Evolutionary conservation across 345 rosid genomes (phyloP).

Genomic region (Anastatica hierochuntica): DNA sequence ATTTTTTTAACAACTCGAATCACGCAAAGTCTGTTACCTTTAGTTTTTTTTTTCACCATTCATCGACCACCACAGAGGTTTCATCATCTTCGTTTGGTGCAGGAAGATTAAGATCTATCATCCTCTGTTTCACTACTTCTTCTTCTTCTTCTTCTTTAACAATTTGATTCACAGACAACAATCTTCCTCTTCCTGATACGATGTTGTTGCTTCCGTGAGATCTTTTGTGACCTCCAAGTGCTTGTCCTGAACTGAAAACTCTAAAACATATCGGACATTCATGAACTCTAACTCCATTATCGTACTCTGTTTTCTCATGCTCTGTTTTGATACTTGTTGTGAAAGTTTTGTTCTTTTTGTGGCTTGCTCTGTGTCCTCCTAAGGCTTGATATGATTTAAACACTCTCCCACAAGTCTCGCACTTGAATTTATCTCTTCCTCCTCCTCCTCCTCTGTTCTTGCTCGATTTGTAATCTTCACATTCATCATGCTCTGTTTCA

Average conservation of each 20-base stretch:
- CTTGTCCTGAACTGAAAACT: conserved; percentile 89
- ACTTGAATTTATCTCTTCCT: conserved; percentile 41
- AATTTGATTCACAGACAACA: conserved; percentile 3
- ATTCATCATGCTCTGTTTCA: conserved; percentile 32
- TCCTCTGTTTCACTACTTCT: conserved; percentile 28
- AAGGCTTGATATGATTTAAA: conserved; percentile 89
- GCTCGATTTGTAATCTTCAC: conserved; percentile 29
- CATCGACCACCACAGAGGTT: conserved; percentile 59
- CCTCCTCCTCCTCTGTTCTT: conserved; percentile 21
- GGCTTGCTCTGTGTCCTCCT: conserved; percentile 93
- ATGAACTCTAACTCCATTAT: conserved; percentile 33
- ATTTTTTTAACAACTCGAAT: conserved; percentile 6
- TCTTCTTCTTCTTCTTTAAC: conserved; percentile 8
- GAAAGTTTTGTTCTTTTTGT: conserved; percentile 47
- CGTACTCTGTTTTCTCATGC: conserved; percentile 30
- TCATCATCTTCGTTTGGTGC: conserved; percentile 61
- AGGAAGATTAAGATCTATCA: conserved; percentile 89
- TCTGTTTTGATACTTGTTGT: conserved; percentile 11
- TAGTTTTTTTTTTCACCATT: conserved; percentile 18
- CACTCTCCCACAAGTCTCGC: conserved; percentile 70
- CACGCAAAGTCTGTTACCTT: conserved; percentile 27
- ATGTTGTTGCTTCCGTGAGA: conserved; percentile 40
- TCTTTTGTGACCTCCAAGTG: conserved; percentile 95
- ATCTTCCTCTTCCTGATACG: not conserved
- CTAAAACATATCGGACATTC: conserved; percentile 80